phyloP scores from a whole-genome alignment of 106 monocot genomes.

The Alisma plantagoaquatica region DNA sequence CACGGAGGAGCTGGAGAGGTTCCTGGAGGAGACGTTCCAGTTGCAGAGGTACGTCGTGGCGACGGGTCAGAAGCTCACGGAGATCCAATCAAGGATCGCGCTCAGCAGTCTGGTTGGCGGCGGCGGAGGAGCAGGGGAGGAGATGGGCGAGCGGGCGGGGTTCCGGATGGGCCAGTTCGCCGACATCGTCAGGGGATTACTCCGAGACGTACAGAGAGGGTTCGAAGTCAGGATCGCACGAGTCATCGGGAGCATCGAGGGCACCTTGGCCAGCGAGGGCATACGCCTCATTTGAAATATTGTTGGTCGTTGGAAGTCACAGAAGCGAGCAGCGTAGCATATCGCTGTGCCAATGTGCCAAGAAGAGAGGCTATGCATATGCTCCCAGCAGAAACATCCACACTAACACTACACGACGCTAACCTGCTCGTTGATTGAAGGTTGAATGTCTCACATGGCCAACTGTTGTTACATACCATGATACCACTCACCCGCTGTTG shows the following conservation, averaged over 20 bases:
- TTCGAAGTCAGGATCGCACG: conserved; percentile 62
- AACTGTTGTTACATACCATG: too few species aligned
- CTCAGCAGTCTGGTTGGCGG: conserved; percentile 13
- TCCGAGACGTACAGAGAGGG: conserved; percentile 74
- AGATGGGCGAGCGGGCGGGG: conserved; percentile 23
- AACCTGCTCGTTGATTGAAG: too few species aligned
- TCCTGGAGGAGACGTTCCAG: conserved; percentile 85
- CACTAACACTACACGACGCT: too few species aligned
- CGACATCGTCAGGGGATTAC: conserved; percentile 41
- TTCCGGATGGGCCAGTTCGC: conserved; percentile 55
- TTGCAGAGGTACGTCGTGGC: conserved; percentile 80
- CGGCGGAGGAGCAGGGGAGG: too few species aligned
- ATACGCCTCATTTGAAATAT: too few species aligned
- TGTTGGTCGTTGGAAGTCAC: too few species aligned
- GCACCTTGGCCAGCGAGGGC: conserved; percentile 58
- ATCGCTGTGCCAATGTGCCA: too few species aligned
- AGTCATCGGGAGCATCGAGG: conserved; percentile 81
- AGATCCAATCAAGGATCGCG: conserved; percentile 47
- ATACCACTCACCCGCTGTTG: too few species aligned
- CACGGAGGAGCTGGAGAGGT: conserved; percentile 30
- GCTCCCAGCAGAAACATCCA: too few species aligned
- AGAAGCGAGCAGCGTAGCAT: too few species aligned
- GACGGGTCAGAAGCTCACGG: conserved; percentile 75
- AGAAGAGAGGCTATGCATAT: too few species aligned
- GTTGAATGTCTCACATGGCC: too few species aligned